phyloP scores from a whole-genome alignment of 2,329 filamentous ascomycete genomes.

The Phoma herbarum region DNA sequence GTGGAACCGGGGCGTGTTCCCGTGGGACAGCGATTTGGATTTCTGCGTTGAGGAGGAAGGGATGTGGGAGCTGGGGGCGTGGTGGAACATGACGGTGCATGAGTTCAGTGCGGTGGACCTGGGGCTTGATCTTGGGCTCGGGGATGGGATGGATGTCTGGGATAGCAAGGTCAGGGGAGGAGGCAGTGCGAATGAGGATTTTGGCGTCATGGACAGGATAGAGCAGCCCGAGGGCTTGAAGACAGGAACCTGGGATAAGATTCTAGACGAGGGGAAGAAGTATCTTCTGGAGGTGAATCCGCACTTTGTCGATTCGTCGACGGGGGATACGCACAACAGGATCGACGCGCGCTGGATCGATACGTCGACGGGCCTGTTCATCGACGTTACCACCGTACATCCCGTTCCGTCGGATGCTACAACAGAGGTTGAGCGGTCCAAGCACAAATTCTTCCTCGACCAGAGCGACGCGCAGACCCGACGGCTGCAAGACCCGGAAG shows the following conservation, averaged over 20 bases:
- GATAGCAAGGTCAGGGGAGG: not conserved
- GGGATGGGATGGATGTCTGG: not conserved
- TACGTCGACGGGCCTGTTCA: slow-evolving; percentile 66
- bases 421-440: not conserved
- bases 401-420: slow-evolving; percentile 47
- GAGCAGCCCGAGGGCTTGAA: not conserved
- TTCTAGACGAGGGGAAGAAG: slow-evolving; percentile 36
- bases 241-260: slow-evolving; percentile 13
- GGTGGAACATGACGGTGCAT: slow-evolving; percentile 71
- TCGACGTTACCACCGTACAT: slow-evolving; percentile 68
- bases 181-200: not conserved
- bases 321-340: slow-evolving; percentile 60
- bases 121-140: slow-evolving; percentile 12
- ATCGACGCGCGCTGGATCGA: slow-evolving; percentile 71
- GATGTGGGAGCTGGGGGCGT: slow-evolving; percentile 64
- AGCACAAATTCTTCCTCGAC: slow-evolving; percentile 8
- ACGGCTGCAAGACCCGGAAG: not conserved
- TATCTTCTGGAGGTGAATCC: slow-evolving; percentile 70
- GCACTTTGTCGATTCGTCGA: slow-evolving; percentile 58
- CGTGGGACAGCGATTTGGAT: slow-evolving; percentile 70
- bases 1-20: slow-evolving; percentile 69
- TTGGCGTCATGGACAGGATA: not conserved
- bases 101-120: slow-evolving; percentile 33
- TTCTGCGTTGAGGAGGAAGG: slow-evolving; percentile 65
- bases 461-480: not conserved